Conservation (phyloP, 1,284 basidiomycete species). For the Butyriboletus appendiculatus region DNA sequence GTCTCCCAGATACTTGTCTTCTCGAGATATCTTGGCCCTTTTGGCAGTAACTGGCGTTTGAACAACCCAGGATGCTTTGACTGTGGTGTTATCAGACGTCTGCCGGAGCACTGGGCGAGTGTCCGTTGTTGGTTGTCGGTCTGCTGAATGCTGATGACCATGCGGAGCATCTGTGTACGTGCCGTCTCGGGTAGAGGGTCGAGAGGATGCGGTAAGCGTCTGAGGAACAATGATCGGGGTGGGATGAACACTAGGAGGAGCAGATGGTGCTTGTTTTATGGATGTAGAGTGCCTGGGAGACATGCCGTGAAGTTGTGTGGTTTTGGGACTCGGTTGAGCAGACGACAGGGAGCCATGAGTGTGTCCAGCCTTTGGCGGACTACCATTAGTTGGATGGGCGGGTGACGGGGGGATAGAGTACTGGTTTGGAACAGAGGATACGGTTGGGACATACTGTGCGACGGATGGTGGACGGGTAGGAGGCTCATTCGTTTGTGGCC, state of each 20-base stretch:
- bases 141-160: constrained; percentile 12
- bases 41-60: constrained; percentile 29
- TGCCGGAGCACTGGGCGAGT: constrained; percentile 14
- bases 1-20: constrained; percentile 33
- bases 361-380: constrained; percentile 17
- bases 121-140: constrained; percentile 15
- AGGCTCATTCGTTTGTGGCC: constrained; percentile 26
- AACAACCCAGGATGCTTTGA: constrained; percentile 37
- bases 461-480: constrained; percentile 30
- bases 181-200: constrained; percentile 30
- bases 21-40: constrained; percentile 19
- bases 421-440: constrained; percentile 17
- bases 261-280: constrained; percentile 23
- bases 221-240: constrained; percentile 26
- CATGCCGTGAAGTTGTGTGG: constrained; percentile 21
- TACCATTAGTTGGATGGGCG: constrained; percentile 12
- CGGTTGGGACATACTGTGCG: constrained; percentile 14
- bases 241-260: constrained; percentile 15
- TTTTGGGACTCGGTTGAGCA: constrained; percentile 29
- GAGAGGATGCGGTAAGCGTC: constrained; percentile 23
- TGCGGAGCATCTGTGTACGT: constrained; percentile 6
- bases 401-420: constrained; percentile 24
- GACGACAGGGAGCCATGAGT: constrained; percentile 13
- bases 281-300: constrained; percentile 10
- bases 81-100: constrained; percentile 21